Evolutionary conservation across 495 filamentous ascomycete species (phyloP).

Genomic region (Annulohypoxylon nitens): DNA sequence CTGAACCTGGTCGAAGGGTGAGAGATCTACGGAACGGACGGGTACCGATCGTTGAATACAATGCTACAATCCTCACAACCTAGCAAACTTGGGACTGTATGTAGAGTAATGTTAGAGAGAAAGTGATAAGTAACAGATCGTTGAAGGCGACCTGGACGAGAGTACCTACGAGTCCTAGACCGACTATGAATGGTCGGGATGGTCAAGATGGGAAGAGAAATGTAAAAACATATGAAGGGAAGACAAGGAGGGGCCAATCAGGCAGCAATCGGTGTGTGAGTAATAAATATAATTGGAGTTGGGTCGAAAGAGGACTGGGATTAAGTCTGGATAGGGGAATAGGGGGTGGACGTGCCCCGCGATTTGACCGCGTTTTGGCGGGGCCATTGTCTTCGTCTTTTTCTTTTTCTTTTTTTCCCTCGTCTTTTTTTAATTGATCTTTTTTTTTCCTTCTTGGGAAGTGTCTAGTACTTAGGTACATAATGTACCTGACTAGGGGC

Average conservation of each 20-base stretch:
- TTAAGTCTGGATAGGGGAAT: constrained; percentile 23
- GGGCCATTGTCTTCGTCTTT: constrained; percentile 22
- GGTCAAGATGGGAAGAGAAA: constrained; percentile 9
- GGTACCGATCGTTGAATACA: constrained; percentile 28
- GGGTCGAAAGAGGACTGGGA: constrained; percentile 38
- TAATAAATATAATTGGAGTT: constrained; percentile 36
- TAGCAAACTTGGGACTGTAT: constrained; percentile 15
- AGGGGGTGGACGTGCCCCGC: constrained; percentile 35
- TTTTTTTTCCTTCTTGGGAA: constrained; percentile 18
- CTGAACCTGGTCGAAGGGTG: constrained; percentile 38
- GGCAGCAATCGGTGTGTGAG: constrained; percentile 45
- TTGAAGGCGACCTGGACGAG: neutral
- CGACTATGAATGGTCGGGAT: neutral
- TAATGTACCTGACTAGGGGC: neutral
- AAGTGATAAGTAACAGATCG: constrained; percentile 40
- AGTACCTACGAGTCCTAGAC: neutral
- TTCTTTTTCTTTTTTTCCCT: constrained; percentile 1
- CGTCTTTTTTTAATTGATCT: constrained; percentile 1
- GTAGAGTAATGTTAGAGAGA: constrained; percentile 34
- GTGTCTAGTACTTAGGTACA: constrained; percentile 33
- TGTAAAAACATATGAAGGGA: constrained; percentile 16
- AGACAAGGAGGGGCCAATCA: constrained; percentile 45
- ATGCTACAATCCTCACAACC: constrained; percentile 2
- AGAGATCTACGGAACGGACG: constrained; percentile 35
- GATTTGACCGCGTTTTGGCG: constrained; percentile 29